Evolutionary conservation across 768 basidiomycete species (phyloP), one percentile per base, ranked within the genome.

Genomic region (Candolleomyces aberdarensis): DNA sequence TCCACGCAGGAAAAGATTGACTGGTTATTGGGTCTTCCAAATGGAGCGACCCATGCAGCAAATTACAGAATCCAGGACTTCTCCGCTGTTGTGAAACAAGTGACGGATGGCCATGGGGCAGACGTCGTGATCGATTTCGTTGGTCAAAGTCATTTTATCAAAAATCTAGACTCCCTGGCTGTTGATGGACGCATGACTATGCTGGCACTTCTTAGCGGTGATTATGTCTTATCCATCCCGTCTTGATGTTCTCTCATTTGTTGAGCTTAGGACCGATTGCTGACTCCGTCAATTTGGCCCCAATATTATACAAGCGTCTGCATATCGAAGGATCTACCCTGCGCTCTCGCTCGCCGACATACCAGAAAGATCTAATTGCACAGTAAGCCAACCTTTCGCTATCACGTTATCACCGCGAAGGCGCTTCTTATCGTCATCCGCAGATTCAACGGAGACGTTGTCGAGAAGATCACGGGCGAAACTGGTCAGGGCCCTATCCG

Each of bases 31-130:
- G 78, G 76, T 44, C 74, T 92, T 8, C 84, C 85, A 22, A 83
- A 80, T 64, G 87, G 89, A 58, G 82, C 90, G 50, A 93, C 91
- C 0, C 83, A 92, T 68, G 85, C 79, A 20, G 85, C 88, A 56
- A 95, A 96, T 74, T 96, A 96, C 77, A 93, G 86, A 69, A 90
- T 84, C 5, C 78, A 91, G 65, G 85, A 94, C 69, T 97, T 97
- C 68, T 83, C 88, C 8, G 78, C 83, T 40, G 85, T 85, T 56
- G 85, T 91, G 19, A 87, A 88, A 73, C 79, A 83, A 60, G 80
- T 81, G 17, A 95, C 92, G 0, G 74, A 76, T 31, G 81, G 81
- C 41, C 83, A 85, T 63, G 94, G 94, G 13, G 92, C 88, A 11
- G 83, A 97, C 75, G 81, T 96, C 31, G 76, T 96, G 57, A 81